Base-by-base conservation (phyloP, 2,329 filamentous ascomycete genomes). In the Stachybotrys chartarum region DNA sequence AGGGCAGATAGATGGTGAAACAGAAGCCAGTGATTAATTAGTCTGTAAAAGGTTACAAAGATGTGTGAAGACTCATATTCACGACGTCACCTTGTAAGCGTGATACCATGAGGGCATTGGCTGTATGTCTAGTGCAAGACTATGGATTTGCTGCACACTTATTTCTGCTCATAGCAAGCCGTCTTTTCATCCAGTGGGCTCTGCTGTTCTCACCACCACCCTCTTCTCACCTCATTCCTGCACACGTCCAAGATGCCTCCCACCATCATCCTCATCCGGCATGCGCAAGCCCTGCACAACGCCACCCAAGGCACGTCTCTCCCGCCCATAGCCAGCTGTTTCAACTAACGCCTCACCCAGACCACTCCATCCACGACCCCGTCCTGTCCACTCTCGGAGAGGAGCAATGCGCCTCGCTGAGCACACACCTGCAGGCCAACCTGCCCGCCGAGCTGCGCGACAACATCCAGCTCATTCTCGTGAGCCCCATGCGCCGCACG, bases 241-340 rank as follows among this genome's bases (percentile, higher is more conserved):
- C 10, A 48, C 46, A 48, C 6, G 10, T 3, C n/a, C 17, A 53
- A 53, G 11, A 83, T 83, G 80, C 65, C 80, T 53, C 80, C 79
- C 1, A 81, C 75, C 0, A 63, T 97, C 57, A 88, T 97, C 61
- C 78, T 97, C 65, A 86, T 97, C 65, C 88, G 93, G 62, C 93
- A 97, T 78, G 93, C 90, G 16, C 90, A 97, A 71, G 81, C 77
- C 8, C 64, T 75, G n/a, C 81, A 84, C 66, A 84, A 84, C 57
- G 70, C 73, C 14, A 64, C 71, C 52, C 68, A 82, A 42, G 35
- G 35, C 82, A 73, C 72, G 79, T 78, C 30, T 53, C 53, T 50
- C 54, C 51, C 5, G n/a, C 24, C 42, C 17, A 11, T 7, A 18
- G 4, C 24, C 24, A 24, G 24, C 24, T 24, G 24, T 4, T 24